These are phyloP conservation scores for Ceratocystis ficicola DNA, from an alignment of 2,329 filamentous ascomycete species.

Conservation along the genomic window DNA sequence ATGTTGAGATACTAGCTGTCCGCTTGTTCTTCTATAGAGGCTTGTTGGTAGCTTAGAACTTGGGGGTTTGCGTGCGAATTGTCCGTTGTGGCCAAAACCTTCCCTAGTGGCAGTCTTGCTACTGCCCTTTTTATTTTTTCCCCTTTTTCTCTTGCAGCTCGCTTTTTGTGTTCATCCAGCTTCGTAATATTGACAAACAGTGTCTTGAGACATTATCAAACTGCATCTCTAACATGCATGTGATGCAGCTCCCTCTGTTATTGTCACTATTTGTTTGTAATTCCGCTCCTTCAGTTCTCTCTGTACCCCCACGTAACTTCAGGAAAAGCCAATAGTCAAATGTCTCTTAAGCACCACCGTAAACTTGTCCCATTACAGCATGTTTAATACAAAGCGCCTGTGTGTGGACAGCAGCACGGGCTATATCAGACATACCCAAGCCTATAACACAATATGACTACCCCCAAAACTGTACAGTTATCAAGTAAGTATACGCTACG, in stretches of 20 bases:
- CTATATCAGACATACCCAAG: neutral
- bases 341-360: neutral
- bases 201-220: neutral
- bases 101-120: neutral
- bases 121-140: neutral
- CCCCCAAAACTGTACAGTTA: neutral
- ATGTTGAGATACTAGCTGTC: neutral
- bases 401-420: neutral
- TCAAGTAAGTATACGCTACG: neutral
- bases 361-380: neutral
- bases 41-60: neutral
- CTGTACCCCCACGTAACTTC: constrained; percentile 1
- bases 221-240: neutral
- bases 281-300: neutral
- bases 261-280: neutral
- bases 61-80: too few species aligned
- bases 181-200: neutral
- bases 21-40: neutral
- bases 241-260: neutral
- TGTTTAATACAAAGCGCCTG: neutral
- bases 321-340: neutral
- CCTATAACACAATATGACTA: neutral
- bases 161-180: neutral
- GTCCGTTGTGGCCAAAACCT: too few species aligned
- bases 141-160: neutral